These are phyloP conservation scores for Aureobasidium sp. DNA, from an alignment of 2,329 filamentous ascomycete genomes.

Conservation along the genomic window DNA sequence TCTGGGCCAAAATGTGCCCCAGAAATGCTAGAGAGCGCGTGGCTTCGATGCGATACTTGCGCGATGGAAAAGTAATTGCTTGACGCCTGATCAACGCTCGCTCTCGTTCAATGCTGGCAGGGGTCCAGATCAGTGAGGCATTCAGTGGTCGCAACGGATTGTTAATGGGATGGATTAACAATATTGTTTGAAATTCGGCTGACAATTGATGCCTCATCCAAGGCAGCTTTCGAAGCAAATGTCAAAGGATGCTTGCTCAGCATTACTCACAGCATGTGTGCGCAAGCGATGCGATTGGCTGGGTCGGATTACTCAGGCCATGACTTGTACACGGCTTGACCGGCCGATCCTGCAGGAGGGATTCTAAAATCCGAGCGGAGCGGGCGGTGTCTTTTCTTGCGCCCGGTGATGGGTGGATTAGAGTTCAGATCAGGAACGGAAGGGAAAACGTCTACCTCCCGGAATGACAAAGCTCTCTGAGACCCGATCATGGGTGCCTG, in stretches of 20 bases:
- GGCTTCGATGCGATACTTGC: background rate
- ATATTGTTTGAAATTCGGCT: background rate
- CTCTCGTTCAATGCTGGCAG: background rate
- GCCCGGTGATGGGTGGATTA: background rate
- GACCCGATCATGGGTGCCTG: slow-evolving; percentile 12
- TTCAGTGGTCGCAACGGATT: background rate
- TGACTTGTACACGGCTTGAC: background rate
- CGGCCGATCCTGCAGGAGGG: slow-evolving; percentile 1
- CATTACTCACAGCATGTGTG: background rate
- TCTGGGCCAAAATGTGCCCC: background rate
- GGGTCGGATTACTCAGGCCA: slow-evolving; percentile 6
- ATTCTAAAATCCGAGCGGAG: slow-evolving; percentile 9
- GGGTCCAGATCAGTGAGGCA: background rate
- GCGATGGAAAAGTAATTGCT: slow-evolving; percentile 3
- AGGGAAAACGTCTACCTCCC: slow-evolving; percentile 7
- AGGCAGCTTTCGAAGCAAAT: background rate
- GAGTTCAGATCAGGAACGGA: slow-evolving; percentile 9
- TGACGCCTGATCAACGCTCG: background rate
- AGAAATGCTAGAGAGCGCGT: background rate
- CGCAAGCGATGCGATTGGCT: background rate
- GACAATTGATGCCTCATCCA: slow-evolving; percentile 11
- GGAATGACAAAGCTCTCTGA: slow-evolving; percentile 8
- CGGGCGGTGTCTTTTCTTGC: slow-evolving; percentile 1
- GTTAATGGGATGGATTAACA: background rate
- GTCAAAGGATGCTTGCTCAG: slow-evolving; percentile 5